These are phyloP conservation scores for Sanguinoderma infundibulare DNA, from an alignment of 1,284 basidiomycete genomes.

Conservation along the genomic window DNA sequence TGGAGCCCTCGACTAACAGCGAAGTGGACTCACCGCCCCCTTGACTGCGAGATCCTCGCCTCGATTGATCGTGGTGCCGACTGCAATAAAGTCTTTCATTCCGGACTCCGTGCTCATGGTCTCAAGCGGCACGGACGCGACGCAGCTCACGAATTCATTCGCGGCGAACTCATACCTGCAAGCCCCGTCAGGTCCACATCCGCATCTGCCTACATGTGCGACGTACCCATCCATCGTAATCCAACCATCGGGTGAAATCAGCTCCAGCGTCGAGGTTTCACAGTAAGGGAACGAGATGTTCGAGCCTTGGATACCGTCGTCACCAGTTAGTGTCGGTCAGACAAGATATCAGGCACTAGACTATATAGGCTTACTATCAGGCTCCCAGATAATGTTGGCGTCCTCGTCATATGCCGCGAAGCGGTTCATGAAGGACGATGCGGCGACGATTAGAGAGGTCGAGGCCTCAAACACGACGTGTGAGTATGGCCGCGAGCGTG, in stretches of 20 bases:
- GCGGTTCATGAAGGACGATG: constrained; percentile 73
- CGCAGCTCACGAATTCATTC: constrained; percentile 87
- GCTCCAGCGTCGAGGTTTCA: constrained; percentile 85
- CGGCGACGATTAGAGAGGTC: constrained; percentile 83
- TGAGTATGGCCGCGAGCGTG: constrained; percentile 80
- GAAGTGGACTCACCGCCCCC: constrained; percentile 70
- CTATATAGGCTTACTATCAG: constrained; percentile 65
- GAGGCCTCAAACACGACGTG: constrained; percentile 85
- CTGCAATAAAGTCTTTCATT: constrained; percentile 89
- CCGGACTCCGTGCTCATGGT: constrained; percentile 83
- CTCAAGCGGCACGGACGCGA: constrained; percentile 85
- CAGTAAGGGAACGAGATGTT: constrained; percentile 79
- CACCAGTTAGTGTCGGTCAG: constrained; percentile 18
- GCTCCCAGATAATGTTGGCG: constrained; percentile 75
- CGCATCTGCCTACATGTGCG: not conserved
- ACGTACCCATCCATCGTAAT: constrained; percentile 86
- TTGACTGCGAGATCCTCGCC: constrained; percentile 94
- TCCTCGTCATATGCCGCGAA: constrained; percentile 95
- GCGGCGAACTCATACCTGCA: constrained; percentile 87
- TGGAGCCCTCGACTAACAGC: not conserved
- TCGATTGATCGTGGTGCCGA: constrained; percentile 91
- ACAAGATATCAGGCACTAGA: constrained; percentile 16
- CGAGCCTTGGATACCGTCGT: constrained; percentile 49
- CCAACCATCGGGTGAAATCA: constrained; percentile 87
- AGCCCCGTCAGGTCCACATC: constrained; percentile 6